phyloP scores from a whole-genome alignment of 495 filamentous ascomycete species.

The Penicillium atrosanguineum region DNA sequence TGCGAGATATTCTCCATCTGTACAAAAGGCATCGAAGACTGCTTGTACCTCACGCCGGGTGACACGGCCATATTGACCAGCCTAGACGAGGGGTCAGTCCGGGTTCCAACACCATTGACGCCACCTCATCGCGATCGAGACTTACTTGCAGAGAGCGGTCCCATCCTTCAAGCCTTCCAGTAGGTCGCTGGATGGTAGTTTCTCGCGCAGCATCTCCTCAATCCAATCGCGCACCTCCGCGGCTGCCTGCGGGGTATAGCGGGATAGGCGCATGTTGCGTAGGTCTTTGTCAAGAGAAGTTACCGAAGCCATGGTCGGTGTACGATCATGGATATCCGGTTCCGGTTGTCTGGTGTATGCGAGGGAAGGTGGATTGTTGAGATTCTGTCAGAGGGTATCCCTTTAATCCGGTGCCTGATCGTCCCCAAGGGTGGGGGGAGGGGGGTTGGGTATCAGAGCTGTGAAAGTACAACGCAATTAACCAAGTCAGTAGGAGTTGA shows the following conservation, averaged over 20 bases:
- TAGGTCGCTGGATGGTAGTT: slow-evolving; percentile 69
- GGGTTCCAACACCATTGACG: slow-evolving; percentile 4
- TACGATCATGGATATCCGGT: slow-evolving; percentile 5
- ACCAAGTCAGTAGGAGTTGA: neutral
- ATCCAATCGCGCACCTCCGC: slow-evolving; percentile 87
- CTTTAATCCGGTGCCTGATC: slow-evolving; percentile 26
- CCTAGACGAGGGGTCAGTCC: slow-evolving; percentile 44
- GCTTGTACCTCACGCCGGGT: slow-evolving; percentile 75
- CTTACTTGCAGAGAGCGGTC: slow-evolving; percentile 85
- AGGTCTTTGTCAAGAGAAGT: slow-evolving; percentile 93
- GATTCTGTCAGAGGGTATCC: slow-evolving; percentile 15
- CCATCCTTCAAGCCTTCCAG: slow-evolving; percentile 88
- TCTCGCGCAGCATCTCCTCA: slow-evolving; percentile 72
- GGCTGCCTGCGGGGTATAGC: slow-evolving; percentile 90
- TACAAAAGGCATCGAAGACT: slow-evolving; percentile 91
- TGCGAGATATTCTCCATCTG: slow-evolving; percentile 99
- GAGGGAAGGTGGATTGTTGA: slow-evolving; percentile 3
- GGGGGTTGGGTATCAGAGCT: slow-evolving; percentile 27
- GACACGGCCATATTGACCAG: slow-evolving; percentile 80
- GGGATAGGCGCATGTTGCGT: slow-evolving; percentile 85
- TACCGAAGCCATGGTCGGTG: slow-evolving; percentile 79
- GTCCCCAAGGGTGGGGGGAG: slow-evolving; percentile 16
- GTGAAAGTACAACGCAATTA: slow-evolving; percentile 3
- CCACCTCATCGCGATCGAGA: slow-evolving; percentile 3
- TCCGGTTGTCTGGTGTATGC: neutral